Evolutionary conservation across 306 rosid genomes (phyloP).

Genomic region (Urtica urens): DNA sequence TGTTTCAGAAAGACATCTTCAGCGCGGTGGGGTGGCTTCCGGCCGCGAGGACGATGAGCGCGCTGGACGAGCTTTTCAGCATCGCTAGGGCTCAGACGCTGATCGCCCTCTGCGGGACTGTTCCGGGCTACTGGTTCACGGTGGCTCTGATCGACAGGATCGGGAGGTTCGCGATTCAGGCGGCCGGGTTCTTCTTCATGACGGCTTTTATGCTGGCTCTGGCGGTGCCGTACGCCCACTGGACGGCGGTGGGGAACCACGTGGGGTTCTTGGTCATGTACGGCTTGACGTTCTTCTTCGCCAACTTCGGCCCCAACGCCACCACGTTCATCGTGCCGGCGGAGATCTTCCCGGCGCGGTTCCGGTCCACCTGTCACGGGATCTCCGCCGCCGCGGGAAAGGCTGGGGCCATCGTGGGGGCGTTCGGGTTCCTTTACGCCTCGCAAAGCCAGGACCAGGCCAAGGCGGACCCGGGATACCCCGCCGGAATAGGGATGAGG

Average conservation of each 20-base stretch:
- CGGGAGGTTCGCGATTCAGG: constrained; percentile 45
- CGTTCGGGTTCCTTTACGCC: constrained; percentile 44
- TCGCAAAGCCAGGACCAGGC: constrained; percentile 25
- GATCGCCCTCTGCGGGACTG: constrained; percentile 48
- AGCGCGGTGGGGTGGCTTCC: constrained; percentile 49
- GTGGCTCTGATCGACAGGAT: constrained; percentile 42
- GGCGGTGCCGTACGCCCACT: constrained; percentile 33
- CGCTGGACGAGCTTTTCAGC: constrained; percentile 44
- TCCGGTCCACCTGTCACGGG: constrained; percentile 59
- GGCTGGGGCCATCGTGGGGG: constrained; percentile 53
- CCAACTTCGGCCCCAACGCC: constrained; percentile 70
- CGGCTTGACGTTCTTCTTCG: constrained; percentile 55
- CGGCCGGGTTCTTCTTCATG: constrained; percentile 50
- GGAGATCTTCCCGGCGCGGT: constrained; percentile 45
- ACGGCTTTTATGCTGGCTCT: constrained; percentile 36
- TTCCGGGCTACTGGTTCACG: constrained; percentile 68
- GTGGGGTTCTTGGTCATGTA: constrained; percentile 33
- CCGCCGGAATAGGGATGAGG: constrained; percentile 34
- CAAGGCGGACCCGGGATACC: constrained; percentile 34
- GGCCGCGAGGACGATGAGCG: constrained; percentile 38
- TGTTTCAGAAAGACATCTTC: constrained; percentile 54
- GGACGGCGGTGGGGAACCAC: constrained; percentile 6
- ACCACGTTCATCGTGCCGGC: constrained; percentile 62
- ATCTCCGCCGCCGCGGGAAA: constrained; percentile 54
- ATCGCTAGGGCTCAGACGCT: constrained; percentile 49